These are phyloP conservation scores for Vitis amurensis DNA, from an alignment of 164 flowering plant genomes.

Conservation along the genomic window DNA sequence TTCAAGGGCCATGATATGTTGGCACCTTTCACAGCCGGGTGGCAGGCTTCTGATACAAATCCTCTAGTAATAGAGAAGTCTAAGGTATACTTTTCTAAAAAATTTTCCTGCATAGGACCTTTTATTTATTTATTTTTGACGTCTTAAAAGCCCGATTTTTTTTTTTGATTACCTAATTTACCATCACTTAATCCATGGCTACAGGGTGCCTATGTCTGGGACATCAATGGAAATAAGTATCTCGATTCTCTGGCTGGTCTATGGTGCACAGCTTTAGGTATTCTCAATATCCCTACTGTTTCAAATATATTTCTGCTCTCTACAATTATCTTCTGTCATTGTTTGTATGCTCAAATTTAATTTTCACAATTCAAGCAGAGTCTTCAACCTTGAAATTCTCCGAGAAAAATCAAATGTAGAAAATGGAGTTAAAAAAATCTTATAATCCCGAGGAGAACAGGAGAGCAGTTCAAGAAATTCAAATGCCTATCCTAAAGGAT, in stretches of 20 bases:
- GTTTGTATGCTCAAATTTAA: too few species aligned
- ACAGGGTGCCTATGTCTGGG: conserved; percentile 89
- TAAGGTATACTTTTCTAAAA: conserved; percentile 49
- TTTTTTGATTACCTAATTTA: background rate
- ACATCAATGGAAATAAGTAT: conserved; percentile 78
- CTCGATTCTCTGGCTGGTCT: conserved; percentile 96
- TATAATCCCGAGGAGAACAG: too few species aligned
- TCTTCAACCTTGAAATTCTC: too few species aligned
- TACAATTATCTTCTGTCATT: too few species aligned
- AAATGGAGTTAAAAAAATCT: too few species aligned
- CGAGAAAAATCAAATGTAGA: too few species aligned
- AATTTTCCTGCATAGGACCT: background rate
- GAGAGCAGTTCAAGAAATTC: too few species aligned
- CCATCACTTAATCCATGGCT: conserved; percentile 4
- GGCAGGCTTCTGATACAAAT: conserved; percentile 70
- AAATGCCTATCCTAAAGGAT: too few species aligned
- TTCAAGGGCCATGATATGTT: conserved; percentile 94
- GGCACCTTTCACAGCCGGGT: conserved; percentile 98
- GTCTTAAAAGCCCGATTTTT: background rate
- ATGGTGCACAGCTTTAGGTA: conserved; percentile 97
- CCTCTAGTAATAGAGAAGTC: conserved; percentile 86
- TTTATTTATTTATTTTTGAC: background rate
- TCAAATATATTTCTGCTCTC: too few species aligned
- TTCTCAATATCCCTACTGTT: background rate
- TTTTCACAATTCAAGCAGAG: too few species aligned